Evolutionary conservation across 306 rosid species (phyloP).

Genomic region (Prunus fruticosa): DNA sequence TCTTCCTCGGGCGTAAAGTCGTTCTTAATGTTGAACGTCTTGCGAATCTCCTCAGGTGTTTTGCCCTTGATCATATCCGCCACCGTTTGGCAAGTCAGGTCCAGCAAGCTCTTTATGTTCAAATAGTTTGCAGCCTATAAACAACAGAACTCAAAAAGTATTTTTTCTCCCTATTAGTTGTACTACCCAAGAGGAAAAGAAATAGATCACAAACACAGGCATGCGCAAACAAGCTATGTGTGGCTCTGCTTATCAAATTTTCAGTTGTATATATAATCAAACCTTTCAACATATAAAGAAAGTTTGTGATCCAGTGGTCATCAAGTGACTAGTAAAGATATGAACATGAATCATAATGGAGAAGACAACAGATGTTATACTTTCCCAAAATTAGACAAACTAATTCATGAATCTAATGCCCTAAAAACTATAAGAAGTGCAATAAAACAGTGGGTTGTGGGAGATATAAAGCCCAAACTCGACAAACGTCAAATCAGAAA

Average conservation of each 20-base stretch:
- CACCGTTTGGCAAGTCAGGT: slow-evolving; percentile 63
- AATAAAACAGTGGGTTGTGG: too few species aligned
- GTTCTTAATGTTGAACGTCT: slow-evolving; percentile 61
- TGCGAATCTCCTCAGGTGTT: slow-evolving; percentile 63
- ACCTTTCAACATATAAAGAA: not conserved
- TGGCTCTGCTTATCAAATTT: not conserved
- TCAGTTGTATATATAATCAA: not conserved
- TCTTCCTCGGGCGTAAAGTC: slow-evolving; percentile 67
- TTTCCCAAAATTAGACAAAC: not conserved
- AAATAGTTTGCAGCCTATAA: slow-evolving; percentile 58
- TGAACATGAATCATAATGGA: not conserved
- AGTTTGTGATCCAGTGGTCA: not conserved
- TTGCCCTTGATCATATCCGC: slow-evolving; percentile 68
- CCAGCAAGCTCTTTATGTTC: slow-evolving; percentile 62
- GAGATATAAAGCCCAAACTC: not conserved
- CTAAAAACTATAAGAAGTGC: not conserved
- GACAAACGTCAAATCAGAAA: not conserved
- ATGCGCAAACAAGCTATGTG: not conserved
- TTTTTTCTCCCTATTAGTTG: not conserved
- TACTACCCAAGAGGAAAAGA: not conserved
- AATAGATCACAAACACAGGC: not conserved
- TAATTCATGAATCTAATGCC: not conserved
- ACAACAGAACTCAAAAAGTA: not conserved
- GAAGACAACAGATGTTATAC: not conserved
- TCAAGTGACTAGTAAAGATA: not conserved